Evolutionary conservation across 352 stramenopile genomes (phyloP), one percentile per base, ranked within the genome.

Genomic region (Phytophthora macrochlamydospora): DNA sequence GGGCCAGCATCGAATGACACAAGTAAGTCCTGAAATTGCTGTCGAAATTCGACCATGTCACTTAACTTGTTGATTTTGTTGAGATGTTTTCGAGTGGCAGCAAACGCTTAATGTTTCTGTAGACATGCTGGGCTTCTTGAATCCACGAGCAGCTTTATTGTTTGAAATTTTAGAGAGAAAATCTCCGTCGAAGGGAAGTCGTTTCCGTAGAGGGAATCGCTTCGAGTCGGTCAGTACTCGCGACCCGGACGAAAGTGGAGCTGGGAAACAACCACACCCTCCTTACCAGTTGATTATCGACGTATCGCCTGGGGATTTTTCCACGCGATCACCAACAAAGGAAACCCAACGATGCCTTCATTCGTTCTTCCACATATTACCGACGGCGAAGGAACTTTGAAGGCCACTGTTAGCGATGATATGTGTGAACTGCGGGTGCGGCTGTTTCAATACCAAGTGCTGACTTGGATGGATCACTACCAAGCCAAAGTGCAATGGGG

Each of bases 221-320:
- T 77, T 77, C 11, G 58, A 76, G 52, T 62, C 55, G 12, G 68
- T 76, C 12, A 74, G 67, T n/a, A 73, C 52, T 3, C 53, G 60
- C 8, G 59, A 73, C 33, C 50, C 50, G 4, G 75, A 83, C 45
- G 62, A 83, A 8, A 44, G 69, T 4, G 64, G 38, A 5, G 58
- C 64, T 18, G 32, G 52, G 14, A 75, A 63, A 60, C 12, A 33
- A 24, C 42, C 30, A 7, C 51, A 55, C 1, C 53, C 0, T 30
- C 38, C 43, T 30, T 51, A 14, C 24, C 24, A 38, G 30, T 50
- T 30, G 64, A 61, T 4, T 69, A 69, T 62, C 75, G 63, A 13
- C 67, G 62, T 0, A 78, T 90, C 13, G 85, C 69, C 1, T 93
- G 83, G 81, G 75, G 73, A 3, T 93, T 91, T 56, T 91, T 89